Percentiles rank a stretch among this genome's conserved stretches.
Conservation (phyloP, 1,284 basidiomycete genomes). For the Stygiomarasmius scandens region DNA sequence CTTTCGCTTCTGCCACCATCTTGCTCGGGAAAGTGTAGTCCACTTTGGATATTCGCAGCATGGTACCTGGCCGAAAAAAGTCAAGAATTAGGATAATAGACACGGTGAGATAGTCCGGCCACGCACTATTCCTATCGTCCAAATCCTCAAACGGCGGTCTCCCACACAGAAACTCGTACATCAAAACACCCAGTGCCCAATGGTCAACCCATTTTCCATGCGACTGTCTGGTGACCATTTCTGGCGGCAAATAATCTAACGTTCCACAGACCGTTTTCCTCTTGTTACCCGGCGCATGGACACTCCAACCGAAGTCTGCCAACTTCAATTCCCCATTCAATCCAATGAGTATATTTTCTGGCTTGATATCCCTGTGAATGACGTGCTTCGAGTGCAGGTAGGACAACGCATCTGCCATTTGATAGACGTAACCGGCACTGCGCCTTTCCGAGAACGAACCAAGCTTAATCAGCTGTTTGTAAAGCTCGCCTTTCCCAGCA, state of each 20-base stretch:
- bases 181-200: slow-evolving; percentile 98
- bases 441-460: slow-evolving; percentile 30
- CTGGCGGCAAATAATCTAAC: slow-evolving; percentile 95
- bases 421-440: slow-evolving; percentile 81
- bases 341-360: slow-evolving; percentile 94
- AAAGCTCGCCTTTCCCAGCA: slow-evolving; percentile 73
- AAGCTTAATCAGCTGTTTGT: slow-evolving; percentile 90
- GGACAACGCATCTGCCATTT: slow-evolving; percentile 95
- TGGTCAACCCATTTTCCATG: slow-evolving; percentile 91
- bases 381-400: slow-evolving; percentile 97
- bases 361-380: slow-evolving; percentile 99
- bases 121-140: slow-evolving; percentile 71
- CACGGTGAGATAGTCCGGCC: slow-evolving; percentile 5
- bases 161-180: slow-evolving; percentile 94
- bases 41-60: slow-evolving; percentile 82
- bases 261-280: slow-evolving; percentile 93
- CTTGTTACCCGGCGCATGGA: slow-evolving; percentile 93
- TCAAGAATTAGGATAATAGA: neutral
- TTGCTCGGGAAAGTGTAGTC: slow-evolving; percentile 73
- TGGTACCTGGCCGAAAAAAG: slow-evolving; percentile 66
- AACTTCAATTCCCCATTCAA: slow-evolving; percentile 98
- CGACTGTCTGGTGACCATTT: slow-evolving; percentile 94
- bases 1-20: slow-evolving; percentile 41
- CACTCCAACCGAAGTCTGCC: slow-evolving; percentile 98
- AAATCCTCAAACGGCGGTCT: slow-evolving; percentile 94